Percentiles rank a stretch among this genome's conserved stretches.
Evolutionary conservation across 495 filamentous ascomycete genomes (phyloP).

Genomic region (Talaromyces proteolyticus): DNA sequence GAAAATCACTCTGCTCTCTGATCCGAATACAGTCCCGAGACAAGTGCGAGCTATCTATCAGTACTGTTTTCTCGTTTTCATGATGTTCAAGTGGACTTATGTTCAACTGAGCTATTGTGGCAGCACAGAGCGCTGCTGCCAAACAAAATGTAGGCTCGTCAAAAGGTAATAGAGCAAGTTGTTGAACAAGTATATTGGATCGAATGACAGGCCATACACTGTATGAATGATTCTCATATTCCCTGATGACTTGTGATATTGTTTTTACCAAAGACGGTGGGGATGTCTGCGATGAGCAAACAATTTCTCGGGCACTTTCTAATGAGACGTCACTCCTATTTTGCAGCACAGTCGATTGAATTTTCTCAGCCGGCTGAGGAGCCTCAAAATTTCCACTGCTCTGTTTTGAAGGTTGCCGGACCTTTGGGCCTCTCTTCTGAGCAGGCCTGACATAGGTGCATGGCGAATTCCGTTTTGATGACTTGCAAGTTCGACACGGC

Average conservation of each 20-base stretch:
- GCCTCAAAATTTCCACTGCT: neutral
- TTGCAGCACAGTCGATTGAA: neutral
- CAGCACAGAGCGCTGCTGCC: constrained; percentile 22
- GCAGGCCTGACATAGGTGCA: constrained; percentile 26
- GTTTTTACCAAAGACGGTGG: neutral
- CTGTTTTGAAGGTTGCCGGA: constrained; percentile 8
- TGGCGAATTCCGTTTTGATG: constrained; percentile 11
- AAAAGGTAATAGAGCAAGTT: constrained; percentile 7
- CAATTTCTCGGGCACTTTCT: too few species aligned
- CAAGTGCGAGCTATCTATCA: constrained; percentile 16
- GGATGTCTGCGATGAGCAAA: too few species aligned
- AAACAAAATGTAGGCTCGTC: constrained; percentile 12
- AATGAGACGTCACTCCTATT: too few species aligned
- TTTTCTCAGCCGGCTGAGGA: neutral
- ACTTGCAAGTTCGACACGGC: constrained; percentile 23
- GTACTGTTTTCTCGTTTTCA: neutral
- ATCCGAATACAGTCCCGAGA: constrained; percentile 18
- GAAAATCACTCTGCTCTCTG: constrained; percentile 7
- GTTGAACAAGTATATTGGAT: constrained; percentile 11
- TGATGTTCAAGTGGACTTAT: constrained; percentile 10
- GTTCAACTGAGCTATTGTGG: constrained; percentile 28
- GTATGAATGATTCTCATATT: constrained; percentile 21
- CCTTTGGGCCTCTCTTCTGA: constrained; percentile 23
- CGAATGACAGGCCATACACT: constrained; percentile 27
- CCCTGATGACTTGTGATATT: constrained; percentile 10